These are phyloP conservation scores for Teunomyces atbi DNA, from an alignment of 805 yeast species.

Conservation along the genomic window DNA sequence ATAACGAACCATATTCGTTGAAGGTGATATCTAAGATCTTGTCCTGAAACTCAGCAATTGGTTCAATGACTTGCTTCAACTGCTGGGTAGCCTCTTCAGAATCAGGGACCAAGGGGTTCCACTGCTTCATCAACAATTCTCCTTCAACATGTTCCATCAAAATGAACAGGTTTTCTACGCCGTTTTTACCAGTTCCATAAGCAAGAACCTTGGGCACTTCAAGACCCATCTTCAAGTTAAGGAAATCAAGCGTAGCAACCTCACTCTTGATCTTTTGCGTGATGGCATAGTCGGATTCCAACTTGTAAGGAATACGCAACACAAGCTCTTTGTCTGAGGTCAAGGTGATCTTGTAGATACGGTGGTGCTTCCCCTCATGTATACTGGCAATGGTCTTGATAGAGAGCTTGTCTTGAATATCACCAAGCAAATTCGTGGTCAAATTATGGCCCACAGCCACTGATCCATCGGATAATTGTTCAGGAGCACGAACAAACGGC, in stretches of 20 bases:
- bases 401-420: constrained; percentile 38
- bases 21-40: constrained; percentile 57
- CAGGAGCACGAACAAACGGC: constrained; percentile 25
- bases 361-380: constrained; percentile 93
- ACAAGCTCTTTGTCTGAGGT: constrained; percentile 61
- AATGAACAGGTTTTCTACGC: constrained; percentile 70
- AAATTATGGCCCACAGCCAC: constrained; percentile 50
- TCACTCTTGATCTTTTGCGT: constrained; percentile 77
- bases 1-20: constrained; percentile 76
- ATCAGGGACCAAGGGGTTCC: constrained; percentile 81
- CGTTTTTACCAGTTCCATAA: constrained; percentile 64
- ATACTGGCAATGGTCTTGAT: constrained; percentile 76
- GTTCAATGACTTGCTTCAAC: constrained; percentile 62
- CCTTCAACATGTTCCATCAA: constrained; percentile 81
- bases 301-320: constrained; percentile 81
- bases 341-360: constrained; percentile 73
- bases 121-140: constrained; percentile 76
- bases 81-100: constrained; percentile 48
- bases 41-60: constrained; percentile 66
- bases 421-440: constrained; percentile 42
- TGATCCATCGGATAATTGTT: constrained; percentile 43
- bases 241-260: constrained; percentile 90
- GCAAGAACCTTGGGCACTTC: constrained; percentile 73
- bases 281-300: constrained; percentile 64
- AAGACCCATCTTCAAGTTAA: constrained; percentile 58